Percentiles rank a stretch among this genome's conserved stretches.
Evolutionary conservation across 2,329 filamentous ascomycete species (phyloP).

Genomic region (Geosmithia flava): DNA sequence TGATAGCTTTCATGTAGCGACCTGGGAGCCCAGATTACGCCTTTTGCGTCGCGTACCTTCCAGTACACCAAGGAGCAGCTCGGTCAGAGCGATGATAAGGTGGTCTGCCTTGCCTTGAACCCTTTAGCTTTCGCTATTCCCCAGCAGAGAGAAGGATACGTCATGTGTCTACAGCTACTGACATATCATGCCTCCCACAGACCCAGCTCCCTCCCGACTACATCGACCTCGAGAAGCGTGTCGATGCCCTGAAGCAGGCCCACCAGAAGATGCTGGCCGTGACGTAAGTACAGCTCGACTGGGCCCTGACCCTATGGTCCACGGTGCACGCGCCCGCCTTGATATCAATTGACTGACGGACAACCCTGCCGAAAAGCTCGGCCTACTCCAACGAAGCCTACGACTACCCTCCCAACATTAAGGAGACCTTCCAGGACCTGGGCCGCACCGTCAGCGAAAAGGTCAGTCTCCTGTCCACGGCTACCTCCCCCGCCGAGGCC

Average conservation of each 20-base stretch:
- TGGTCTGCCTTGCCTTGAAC: conserved; percentile 18
- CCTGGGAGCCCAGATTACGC: conserved; percentile 72
- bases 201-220: conserved; percentile 96
- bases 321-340: background rate
- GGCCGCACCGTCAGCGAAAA: conserved; percentile 94
- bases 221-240: conserved; percentile 95
- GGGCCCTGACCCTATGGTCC: background rate
- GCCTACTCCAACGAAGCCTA: conserved; percentile 84
- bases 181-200: conserved; percentile 28
- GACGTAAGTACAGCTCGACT: conserved; percentile 54
- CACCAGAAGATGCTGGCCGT: conserved; percentile 96
- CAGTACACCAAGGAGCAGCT: conserved; percentile 98
- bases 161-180: background rate
- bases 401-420: conserved; percentile 96
- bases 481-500: conserved; percentile 78
- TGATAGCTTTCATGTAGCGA: conserved; percentile 21
- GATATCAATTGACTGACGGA: conserved; percentile 8
- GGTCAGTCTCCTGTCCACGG: conserved; percentile 77
- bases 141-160: background rate
- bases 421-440: conserved; percentile 93
- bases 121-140: background rate
- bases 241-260: conserved; percentile 92
- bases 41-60: conserved; percentile 85
- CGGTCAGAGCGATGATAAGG: conserved; percentile 89
- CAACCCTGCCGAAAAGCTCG: conserved; percentile 40